Percentiles rank a stretch among this genome's conserved stretches.
Evolutionary conservation across 208 protist genomes (phyloP).

Genomic region (Strigomonas culicis): DNA sequence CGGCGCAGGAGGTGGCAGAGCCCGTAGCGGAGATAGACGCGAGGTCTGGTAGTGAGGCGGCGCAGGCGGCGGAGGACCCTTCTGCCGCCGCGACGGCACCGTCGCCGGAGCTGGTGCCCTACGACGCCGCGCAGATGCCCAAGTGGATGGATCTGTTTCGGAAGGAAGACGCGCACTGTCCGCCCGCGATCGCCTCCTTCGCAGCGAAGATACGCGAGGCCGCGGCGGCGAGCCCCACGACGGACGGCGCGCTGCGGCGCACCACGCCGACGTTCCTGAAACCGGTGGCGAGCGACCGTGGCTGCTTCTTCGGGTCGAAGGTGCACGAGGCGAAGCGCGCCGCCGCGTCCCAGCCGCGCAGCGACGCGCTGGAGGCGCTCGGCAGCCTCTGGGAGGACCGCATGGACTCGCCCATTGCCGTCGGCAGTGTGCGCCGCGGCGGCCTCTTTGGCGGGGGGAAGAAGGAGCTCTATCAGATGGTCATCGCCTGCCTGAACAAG

Average conservation of each 20-base stretch:
- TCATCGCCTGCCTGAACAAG: slow-evolving; percentile 81
- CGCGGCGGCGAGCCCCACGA: neutral
- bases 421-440: slow-evolving; percentile 34
- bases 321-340: neutral
- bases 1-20: slow-evolving; percentile 9
- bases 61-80: too few species aligned
- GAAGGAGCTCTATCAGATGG: slow-evolving; percentile 75
- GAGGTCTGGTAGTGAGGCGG: neutral
- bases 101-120: slow-evolving; percentile 13
- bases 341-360: neutral
- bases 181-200: slow-evolving; percentile 2
- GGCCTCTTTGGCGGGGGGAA: slow-evolving; percentile 74
- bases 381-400: slow-evolving; percentile 64
- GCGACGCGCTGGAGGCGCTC: slow-evolving; percentile 39
- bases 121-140: slow-evolving; percentile 22
- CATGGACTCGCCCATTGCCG: slow-evolving; percentile 59
- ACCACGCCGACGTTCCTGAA: neutral
- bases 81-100: neutral
- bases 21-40: neutral
- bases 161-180: neutral
- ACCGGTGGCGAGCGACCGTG: neutral
- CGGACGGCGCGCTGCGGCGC: neutral
- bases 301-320: neutral
- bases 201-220: neutral
- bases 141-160: slow-evolving; percentile 5